Base-by-base conservation (phyloP, 1,284 basidiomycete genomes). In the Rhodotorula sp. region DNA sequence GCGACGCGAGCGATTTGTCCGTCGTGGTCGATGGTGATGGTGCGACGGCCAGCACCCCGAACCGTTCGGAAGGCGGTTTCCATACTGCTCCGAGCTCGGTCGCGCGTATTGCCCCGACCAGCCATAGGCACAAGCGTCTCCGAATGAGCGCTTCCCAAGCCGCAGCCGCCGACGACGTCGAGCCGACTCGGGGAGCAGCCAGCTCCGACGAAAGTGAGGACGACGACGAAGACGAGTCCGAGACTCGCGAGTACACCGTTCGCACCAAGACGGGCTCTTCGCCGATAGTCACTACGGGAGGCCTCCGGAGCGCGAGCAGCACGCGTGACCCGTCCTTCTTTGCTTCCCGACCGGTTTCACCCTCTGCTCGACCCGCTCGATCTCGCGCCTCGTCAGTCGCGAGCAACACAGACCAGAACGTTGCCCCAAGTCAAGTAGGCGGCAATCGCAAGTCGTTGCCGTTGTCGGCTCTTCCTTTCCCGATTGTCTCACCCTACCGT, bases 271-370 rank as follows among this genome's bases (percentile, higher is more conserved):
- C 65, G 21, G 71, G 68, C 49, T 68, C 69, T 46, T 64, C 63
- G n/a, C 63, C 63, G 3, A 15, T 54, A 5, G 23, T 20, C 20
- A 20, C 29, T 34, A 8, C 18, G 16, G 14, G 20, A 21, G 47
- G 46, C 60, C 29, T 26, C 29, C 46, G 21, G 23, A 43, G 7
- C 12, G 15, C 29, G 3, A 39, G 54, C 26, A 31, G 52, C 5
- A 51, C 52, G 12, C 49, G 60, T 47, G 68, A 73, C 58, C 65
- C 71, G 18, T 15, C 48, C 49, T 73, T 70, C 68, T 73, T 73
- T 52, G 49, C 68, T 52, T 14, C 48, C n/a, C 64, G 39, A 6
- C 20, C 54, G 2, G 12, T 34, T 4, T 21, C 62, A 5, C 29
- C 58, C 5, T 29, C 47, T 8, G 23, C 34, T 26, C 58, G 48